Evolutionary conservation across 305 asterid species (phyloP).

Genomic region (Fraxinus angustifolia): DNA sequence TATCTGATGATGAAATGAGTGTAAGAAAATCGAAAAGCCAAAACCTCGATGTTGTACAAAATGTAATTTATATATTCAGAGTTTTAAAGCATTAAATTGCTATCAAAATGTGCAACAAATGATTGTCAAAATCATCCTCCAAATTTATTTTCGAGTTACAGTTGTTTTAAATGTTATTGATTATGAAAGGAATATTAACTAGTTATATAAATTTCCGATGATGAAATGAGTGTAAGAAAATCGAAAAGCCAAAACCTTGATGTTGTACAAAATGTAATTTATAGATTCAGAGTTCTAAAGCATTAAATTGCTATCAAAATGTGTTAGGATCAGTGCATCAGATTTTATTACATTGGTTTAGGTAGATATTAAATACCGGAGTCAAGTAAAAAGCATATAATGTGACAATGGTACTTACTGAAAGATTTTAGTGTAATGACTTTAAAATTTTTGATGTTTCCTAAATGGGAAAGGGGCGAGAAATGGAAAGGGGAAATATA

Average conservation of each 20-base stretch:
- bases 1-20: not conserved
- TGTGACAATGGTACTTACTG: not conserved
- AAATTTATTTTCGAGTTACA: not conserved
- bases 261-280: not conserved
- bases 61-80: not conserved
- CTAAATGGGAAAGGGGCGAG: not conserved
- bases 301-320: not conserved
- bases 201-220: not conserved
- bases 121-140: not conserved
- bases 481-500: not conserved
- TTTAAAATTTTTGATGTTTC: not conserved
- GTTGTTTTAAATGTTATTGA: not conserved
- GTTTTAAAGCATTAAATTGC: not conserved
- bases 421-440: not conserved
- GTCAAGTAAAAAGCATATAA: not conserved
- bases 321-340: not conserved
- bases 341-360: not conserved
- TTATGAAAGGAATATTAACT: not conserved
- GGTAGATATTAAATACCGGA: not conserved
- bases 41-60: not conserved
- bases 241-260: not conserved
- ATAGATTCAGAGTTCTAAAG: not conserved
- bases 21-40: not conserved
- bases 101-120: not conserved
- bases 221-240: not conserved